Conservation (phyloP, 371 early-diverging fungal genomes). For the Mucor sp. region DNA sequence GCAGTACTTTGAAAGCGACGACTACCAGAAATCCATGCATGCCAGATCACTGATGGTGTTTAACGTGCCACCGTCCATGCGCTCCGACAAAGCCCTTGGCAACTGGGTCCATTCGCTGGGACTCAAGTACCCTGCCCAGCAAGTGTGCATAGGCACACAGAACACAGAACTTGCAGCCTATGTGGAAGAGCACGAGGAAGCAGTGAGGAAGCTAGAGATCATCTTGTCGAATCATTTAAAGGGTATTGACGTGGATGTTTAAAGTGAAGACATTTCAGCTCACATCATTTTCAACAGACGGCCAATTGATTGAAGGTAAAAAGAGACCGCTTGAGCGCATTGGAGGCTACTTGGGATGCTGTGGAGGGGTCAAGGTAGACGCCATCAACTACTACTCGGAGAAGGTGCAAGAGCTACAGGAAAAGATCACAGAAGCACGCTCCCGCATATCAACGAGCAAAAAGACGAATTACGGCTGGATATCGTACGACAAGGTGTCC, state of each 20-base stretch:
- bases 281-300: conserved; percentile 29
- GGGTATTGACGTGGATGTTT: conserved; percentile 19
- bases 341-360: conserved; percentile 38
- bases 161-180: conserved; percentile 65
- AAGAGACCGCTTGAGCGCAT: conserved; percentile 53
- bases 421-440: conserved; percentile 63
- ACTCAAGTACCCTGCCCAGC: conserved; percentile 51
- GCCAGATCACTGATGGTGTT: conserved; percentile 72
- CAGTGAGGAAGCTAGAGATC: conserved; percentile 67
- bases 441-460: conserved; percentile 48
- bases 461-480: conserved; percentile 75
- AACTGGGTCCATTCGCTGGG: conserved; percentile 54
- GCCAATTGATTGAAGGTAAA: conserved; percentile 39
- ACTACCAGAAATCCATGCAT: conserved; percentile 64
- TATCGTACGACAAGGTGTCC: conserved; percentile 64
- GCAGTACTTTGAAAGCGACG: conserved; percentile 61
- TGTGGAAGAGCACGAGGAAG: conserved; percentile 71
- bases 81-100: conserved; percentile 55
- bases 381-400: conserved; percentile 74
- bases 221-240: conserved; percentile 62
- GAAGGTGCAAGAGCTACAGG: conserved; percentile 61
- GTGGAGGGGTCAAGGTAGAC: conserved; percentile 71
- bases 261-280: too few relatives aligned
- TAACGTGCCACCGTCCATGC: conserved; percentile 65
- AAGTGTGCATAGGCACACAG: conserved; percentile 73